Conservation (phyloP, 306 rosid genomes). For the Macrotyloma uniflorum region DNA sequence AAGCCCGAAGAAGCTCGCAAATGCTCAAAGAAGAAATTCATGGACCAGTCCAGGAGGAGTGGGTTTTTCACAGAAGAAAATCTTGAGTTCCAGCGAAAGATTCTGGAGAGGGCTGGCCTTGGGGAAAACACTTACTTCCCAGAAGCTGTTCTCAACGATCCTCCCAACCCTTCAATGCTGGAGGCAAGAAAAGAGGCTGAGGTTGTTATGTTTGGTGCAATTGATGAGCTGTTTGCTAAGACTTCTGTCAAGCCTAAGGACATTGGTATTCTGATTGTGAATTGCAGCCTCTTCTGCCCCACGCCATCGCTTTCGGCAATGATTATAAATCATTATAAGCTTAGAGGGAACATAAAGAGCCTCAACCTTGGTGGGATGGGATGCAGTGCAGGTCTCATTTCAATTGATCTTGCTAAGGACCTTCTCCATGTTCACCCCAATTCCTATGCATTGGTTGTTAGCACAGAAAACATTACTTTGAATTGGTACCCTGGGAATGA, state of each 20-base stretch:
- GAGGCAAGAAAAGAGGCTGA: constrained; percentile 89
- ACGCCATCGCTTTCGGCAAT: constrained; percentile 89
- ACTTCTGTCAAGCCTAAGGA: constrained; percentile 71
- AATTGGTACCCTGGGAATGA: constrained; percentile 90
- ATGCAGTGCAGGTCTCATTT: constrained; percentile 83
- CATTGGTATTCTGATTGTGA: constrained; percentile 78
- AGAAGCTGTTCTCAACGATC: constrained; percentile 73
- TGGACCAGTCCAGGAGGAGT: constrained; percentile 65
- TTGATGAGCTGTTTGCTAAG: constrained; percentile 75
- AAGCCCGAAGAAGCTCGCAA: constrained; percentile 75
- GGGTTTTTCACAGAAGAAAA: constrained; percentile 66
- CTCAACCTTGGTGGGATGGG: constrained; percentile 92
- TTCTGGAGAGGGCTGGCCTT: constrained; percentile 84
- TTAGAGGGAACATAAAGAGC: constrained; percentile 75
- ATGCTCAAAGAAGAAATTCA: constrained; percentile 71
- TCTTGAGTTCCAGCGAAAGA: constrained; percentile 76
- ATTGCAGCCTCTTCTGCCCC: constrained; percentile 85
- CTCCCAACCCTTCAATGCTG: constrained; percentile 83
- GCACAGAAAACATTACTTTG: constrained; percentile 85
- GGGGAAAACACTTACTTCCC: constrained; percentile 80
- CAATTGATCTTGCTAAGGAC: constrained; percentile 83
- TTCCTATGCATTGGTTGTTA: constrained; percentile 79
- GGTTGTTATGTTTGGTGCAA: constrained; percentile 67
- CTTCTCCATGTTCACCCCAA: constrained; percentile 90
- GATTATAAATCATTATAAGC: constrained; percentile 85